Conservation (phyloP, 345 rosid species). For the Raphanus sativus region DNA sequence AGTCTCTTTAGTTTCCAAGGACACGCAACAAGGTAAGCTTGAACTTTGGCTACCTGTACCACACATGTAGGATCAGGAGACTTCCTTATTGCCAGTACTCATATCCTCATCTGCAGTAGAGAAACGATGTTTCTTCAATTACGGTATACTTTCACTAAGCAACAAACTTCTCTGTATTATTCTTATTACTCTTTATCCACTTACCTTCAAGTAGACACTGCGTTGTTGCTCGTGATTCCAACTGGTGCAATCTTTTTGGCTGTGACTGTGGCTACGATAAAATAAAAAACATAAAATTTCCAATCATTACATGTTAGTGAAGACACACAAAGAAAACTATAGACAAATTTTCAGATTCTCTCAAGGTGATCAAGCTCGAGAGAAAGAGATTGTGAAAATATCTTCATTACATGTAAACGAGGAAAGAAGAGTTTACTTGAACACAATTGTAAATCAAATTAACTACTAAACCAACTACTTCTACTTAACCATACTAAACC, state of each 20-base stretch:
- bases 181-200: not conserved
- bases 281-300: not conserved
- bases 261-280: constrained; percentile 16
- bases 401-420: no score
- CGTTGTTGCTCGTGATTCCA: constrained; percentile 29
- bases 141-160: no score
- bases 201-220: constrained; percentile 34
- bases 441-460: no score
- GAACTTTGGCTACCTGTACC: constrained; percentile 19
- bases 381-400: no score
- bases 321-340: not conserved
- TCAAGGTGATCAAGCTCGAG: no score
- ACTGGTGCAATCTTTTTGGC: constrained; percentile 20
- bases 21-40: constrained; percentile 26
- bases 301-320: not conserved
- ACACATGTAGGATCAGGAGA: constrained; percentile 20
- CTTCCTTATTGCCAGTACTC: constrained; percentile 25
- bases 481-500: no score
- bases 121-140: constrained; percentile 3
- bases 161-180: no score
- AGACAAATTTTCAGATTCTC: not conserved
- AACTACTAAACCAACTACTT: no score
- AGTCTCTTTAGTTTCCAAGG: constrained; percentile 16
- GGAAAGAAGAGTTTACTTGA: no score
- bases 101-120: constrained; percentile 32